Conservation (phyloP, 176 grass and related monocot species). For the Oryza nivara region DNA sequence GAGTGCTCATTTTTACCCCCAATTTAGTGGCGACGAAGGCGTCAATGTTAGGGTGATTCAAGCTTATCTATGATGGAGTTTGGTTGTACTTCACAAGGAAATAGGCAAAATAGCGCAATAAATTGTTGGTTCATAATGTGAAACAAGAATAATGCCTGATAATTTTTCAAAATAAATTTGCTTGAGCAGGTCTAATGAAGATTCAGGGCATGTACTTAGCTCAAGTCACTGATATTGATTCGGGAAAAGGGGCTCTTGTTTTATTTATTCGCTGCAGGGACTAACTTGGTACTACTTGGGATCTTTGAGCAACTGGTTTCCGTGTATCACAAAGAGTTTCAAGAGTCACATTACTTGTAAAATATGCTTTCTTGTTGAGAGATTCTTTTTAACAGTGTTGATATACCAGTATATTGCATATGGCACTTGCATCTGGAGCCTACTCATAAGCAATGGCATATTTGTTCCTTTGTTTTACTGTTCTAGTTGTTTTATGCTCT, state of each 20-base stretch:
- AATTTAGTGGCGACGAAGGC: background rate
- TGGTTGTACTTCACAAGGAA: background rate
- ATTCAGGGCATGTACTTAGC: background rate
- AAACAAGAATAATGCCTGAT: background rate
- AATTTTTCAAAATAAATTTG: background rate
- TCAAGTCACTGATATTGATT: background rate
- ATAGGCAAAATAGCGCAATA: background rate
- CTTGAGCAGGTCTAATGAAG: background rate
- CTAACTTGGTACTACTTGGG: background rate
- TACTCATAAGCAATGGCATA: background rate
- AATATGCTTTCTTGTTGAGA: background rate
- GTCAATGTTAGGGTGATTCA: background rate
- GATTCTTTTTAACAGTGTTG: background rate
- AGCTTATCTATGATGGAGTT: constrained; percentile 11
- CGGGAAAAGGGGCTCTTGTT: background rate
- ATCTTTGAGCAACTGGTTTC: background rate
- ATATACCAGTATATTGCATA: background rate
- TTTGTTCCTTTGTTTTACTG: constrained; percentile 12
- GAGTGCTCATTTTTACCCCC: background rate
- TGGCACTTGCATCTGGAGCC: constrained; percentile 7
- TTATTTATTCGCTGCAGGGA: background rate
- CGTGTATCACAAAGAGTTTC: background rate
- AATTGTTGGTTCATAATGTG: background rate
- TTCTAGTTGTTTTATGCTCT: background rate
- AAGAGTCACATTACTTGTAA: background rate